These are phyloP conservation scores for Nepenthes alata DNA, from an alignment of 179 eudicot genomes.

Conservation along the genomic window DNA sequence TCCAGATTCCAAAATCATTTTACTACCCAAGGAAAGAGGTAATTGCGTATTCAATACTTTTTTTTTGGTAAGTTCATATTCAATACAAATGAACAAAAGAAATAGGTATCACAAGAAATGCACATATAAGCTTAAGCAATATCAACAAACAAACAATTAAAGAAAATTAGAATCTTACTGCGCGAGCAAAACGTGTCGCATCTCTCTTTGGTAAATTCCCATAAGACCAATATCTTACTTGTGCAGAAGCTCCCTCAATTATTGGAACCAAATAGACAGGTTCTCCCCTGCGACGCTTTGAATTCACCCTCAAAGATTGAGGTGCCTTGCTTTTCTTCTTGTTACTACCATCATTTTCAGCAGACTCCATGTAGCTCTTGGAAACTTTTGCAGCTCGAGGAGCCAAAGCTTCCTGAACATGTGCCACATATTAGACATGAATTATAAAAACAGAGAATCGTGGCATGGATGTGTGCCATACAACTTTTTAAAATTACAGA, in stretches of 20 bases:
- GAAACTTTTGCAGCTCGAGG: constrained; percentile 92
- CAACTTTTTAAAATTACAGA: background rate
- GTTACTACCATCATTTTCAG: constrained; percentile 27
- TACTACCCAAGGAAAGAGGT: no score
- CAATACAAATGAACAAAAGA: background rate
- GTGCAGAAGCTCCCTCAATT: constrained; percentile 90
- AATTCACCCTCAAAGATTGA: constrained; percentile 35
- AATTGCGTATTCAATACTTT: no score
- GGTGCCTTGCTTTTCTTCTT: constrained; percentile 81
- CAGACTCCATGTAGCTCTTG: constrained; percentile 75
- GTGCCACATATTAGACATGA: background rate
- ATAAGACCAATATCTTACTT: constrained; percentile 18
- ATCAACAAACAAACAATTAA: background rate
- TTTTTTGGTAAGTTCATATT: no score
- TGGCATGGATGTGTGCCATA: background rate
- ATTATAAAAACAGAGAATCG: background rate
- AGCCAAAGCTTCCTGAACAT: constrained; percentile 71
- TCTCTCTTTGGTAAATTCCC: constrained; percentile 95
- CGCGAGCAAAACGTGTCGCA: constrained; percentile 81
- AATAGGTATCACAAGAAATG: background rate
- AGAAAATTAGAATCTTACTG: constrained; percentile 37
- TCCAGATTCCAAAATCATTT: no score
- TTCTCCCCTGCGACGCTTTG: constrained; percentile 80
- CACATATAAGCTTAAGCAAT: background rate
- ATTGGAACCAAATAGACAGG: constrained; percentile 45